Conservation (phyloP, 2,329 filamentous ascomycete species). For the Celoporthe dispersa region DNA sequence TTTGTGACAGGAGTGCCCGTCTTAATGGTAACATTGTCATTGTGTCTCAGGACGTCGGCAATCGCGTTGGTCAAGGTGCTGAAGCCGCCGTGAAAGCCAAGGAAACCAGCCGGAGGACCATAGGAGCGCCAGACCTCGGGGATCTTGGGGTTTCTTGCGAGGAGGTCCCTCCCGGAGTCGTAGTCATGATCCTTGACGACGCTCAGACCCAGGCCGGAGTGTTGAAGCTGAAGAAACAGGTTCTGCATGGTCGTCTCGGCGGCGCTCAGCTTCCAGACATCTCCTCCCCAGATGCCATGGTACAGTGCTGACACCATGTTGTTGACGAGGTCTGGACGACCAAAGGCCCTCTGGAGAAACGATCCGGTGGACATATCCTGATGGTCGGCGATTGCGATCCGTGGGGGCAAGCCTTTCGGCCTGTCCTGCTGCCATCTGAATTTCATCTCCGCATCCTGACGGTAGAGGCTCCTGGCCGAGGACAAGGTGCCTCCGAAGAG, state of each 20-base stretch:
- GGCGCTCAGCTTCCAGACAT: conserved; percentile 79
- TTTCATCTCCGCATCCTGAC: not conserved
- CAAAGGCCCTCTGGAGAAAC: conserved; percentile 62
- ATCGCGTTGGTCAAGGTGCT: conserved; percentile 62
- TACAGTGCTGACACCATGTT: conserved; percentile 76
- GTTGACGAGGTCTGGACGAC: conserved; percentile 60
- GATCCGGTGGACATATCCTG: conserved; percentile 73
- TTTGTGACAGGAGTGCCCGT: conserved; percentile 52
- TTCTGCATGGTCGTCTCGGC: conserved; percentile 61
- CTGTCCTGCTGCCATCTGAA: not conserved
- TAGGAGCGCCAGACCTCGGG: conserved; percentile 35
- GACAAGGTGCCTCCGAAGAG: conserved; percentile 51
- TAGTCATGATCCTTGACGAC: conserved; percentile 27
- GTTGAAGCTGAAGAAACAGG: conserved; percentile 50
- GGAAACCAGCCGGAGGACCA: conserved; percentile 38
- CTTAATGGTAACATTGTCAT: conserved; percentile 64
- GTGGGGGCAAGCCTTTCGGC: conserved; percentile 31
- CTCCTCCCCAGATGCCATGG: conserved; percentile 92
- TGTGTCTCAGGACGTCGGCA: conserved; percentile 51
- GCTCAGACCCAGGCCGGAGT: conserved; percentile 21
- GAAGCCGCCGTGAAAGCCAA: conserved; percentile 64
- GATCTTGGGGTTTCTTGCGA: conserved; percentile 24
- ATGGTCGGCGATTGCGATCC: conserved; percentile 35
- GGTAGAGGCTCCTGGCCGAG: conserved; percentile 13
- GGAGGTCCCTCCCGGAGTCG: conserved; percentile 28